Evolutionary conservation across 768 basidiomycete species (phyloP), one percentile per base, ranked within the genome.

Genomic region (Galerina sulciceps): DNA sequence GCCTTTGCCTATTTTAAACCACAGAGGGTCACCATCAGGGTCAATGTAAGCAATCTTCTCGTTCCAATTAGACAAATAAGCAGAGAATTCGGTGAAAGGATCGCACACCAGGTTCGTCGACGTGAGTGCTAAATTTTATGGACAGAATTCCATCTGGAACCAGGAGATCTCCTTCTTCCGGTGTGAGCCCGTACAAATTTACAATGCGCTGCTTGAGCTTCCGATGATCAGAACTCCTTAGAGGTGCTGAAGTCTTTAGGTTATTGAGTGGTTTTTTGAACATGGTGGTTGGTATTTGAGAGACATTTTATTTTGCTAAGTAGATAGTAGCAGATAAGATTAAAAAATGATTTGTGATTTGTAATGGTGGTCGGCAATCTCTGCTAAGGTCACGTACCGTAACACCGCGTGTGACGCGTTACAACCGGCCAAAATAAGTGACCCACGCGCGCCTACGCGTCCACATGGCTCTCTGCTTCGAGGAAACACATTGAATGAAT

Each of bases 211-310:
- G 85, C 65, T 78, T 87, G 17, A 93, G 79, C 68, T 90, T 91
- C 40, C 86, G 83, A 23, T 89, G 76, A 67, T 93, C 90, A 8
- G 90, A 91, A 69, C 81, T 82, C 42, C 90, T 82, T 6, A 93
- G 75, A 6, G 90, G 89, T 1, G 90, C 87, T 75, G 87, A 88
- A 0, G 89, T 91, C 69, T 93, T 93, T 53, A 85, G 65, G 58
- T 83, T 84, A 49, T 81, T 78, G 6, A 88, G 69, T 10, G 89
- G 85, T 73, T 91, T 93, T 70, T 93, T 92, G 82, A 93, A 93
- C 90, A 91, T 91, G 36, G 18, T 40, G 26, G 26, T 31, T 31
- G 26, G 8, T 31, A n/a, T 31, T 31, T 8, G 8, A 31, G 26
- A 31, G 26, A n/a, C n/a, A n/a, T n/a, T n/a, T n/a, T n/a, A n/a